Base-by-base conservation (phyloP, 1,139 yeast genomes). In the Hyphopichia wangnamkhiaoensis region DNA sequence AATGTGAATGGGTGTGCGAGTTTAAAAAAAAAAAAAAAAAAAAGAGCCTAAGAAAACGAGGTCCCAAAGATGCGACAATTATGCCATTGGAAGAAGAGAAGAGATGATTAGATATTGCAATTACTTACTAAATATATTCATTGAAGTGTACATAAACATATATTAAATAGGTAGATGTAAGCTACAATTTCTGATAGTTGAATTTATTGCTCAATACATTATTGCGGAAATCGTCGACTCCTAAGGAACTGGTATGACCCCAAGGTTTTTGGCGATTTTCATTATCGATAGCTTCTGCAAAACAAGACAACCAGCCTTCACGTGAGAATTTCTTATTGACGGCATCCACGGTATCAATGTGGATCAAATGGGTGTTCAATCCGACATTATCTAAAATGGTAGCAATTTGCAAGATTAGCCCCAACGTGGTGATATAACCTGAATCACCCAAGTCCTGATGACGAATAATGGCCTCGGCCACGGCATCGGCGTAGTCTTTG, bases 301-400 rank as follows among this genome's bases (percentile, higher is more conserved):
- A 66, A 40, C 72, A 66, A 10, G 44, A 45, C 31, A 54, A 45
- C 72, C 71, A 66, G 9, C 68, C 69, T 1, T 56, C 57, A 38
- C 72, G 48, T 3, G 61, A 44, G 40, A 54, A 65, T 36, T 49
- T 44, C 37, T 50, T 48, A 45, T 66, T 66, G 24, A 59, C 54
- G 6, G 53, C 58, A 43, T 59, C 59, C 35, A 66, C 49, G 4
- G 71, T 65, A 28, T 59, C 61, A 9, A 39, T 40, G 43, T 66
- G 69, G 33, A 65, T 59, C 42, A 59, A 61, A 21, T 65, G 56
- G 17, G 54, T 50, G 43, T 66, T 52, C 31, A 53, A 43, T 2
- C 71, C 71, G n/a, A 65, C 68, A 38, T 66, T 66, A 48, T 66
- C 72, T 39, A 65, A 54, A 31, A 65, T 63, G 29, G 71, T 66